Conservation (phyloP, 1,284 basidiomycete species). For the Inonotus hispidus region DNA sequence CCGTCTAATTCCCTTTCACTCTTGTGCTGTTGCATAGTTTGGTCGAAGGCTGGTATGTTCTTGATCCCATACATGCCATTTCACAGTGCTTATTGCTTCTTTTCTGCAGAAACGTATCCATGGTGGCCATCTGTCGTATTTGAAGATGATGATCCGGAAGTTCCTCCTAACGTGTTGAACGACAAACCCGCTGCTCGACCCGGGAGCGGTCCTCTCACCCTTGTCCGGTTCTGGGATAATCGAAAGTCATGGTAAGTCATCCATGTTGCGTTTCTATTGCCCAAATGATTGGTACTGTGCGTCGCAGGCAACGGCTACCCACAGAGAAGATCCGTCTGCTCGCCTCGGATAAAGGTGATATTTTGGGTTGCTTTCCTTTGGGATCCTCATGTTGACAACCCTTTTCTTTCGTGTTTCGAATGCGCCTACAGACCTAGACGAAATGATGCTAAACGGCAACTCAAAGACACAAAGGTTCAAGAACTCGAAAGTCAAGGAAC, state of each 20-base stretch:
- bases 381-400: background rate
- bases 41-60: constrained; percentile 60
- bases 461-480: constrained; percentile 48
- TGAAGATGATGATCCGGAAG: constrained; percentile 43
- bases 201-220: constrained; percentile 36
- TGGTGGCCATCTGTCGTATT: constrained; percentile 65
- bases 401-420: background rate
- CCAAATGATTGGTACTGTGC: background rate
- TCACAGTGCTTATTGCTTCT: background rate
- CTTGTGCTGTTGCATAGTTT: constrained; percentile 36
- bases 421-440: constrained; percentile 39
- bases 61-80: background rate
- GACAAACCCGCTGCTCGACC: constrained; percentile 30
- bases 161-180: constrained; percentile 46
- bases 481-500: constrained; percentile 34
- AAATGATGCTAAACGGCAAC: constrained; percentile 39
- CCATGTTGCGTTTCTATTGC: background rate
- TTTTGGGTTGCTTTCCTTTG: background rate
- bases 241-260: constrained; percentile 45
- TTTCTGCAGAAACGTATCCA: constrained; percentile 45
- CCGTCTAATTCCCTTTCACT: constrained; percentile 9
- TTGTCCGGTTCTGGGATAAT: constrained; percentile 69
- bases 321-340: constrained; percentile 46
- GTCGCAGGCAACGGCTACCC: constrained; percentile 47
- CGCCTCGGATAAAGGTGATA: constrained; percentile 52